These are phyloP conservation scores for Daldinia loculata DNA, from an alignment of 495 filamentous ascomycete species.

Conservation along the genomic window DNA sequence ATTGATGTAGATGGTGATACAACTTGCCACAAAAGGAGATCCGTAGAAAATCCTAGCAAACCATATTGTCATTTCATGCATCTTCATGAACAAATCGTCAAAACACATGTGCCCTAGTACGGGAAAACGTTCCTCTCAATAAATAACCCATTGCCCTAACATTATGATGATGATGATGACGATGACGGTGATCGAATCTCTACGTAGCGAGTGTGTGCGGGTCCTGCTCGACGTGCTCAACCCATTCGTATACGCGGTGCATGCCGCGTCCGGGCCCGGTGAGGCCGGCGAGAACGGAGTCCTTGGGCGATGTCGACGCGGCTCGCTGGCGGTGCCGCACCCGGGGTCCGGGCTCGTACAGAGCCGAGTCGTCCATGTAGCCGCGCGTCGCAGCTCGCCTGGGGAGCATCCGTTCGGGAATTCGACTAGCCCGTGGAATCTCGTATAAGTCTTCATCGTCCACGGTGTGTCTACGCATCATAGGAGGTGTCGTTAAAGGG, in stretches of 20 bases:
- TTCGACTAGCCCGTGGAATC: constrained; percentile 26
- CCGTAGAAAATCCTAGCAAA: constrained; percentile 15
- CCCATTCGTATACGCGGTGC: constrained; percentile 59
- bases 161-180: background rate
- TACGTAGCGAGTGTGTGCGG: constrained; percentile 13
- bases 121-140: constrained; percentile 4
- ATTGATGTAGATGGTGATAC: constrained; percentile 37
- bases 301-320: constrained; percentile 42
- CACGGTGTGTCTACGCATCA: constrained; percentile 51
- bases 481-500: constrained; percentile 33
- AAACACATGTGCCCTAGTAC: constrained; percentile 1
- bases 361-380: constrained; percentile 39
- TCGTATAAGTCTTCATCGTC: constrained; percentile 56
- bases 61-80: constrained; percentile 13
- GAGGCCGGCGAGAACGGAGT: constrained; percentile 56
- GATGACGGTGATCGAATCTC: constrained; percentile 1
- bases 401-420: constrained; percentile 29
- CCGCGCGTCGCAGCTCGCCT: constrained; percentile 33
- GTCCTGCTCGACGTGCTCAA: constrained; percentile 55
- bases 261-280: constrained; percentile 55
- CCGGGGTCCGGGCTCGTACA: constrained; percentile 34
- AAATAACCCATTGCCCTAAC: constrained; percentile 11
- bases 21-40: constrained; percentile 31
- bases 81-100: constrained; percentile 14
- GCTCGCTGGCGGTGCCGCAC: constrained; percentile 35